Conservation (phyloP, 306 rosid genomes). For the Chamaecrista fasciculata region DNA sequence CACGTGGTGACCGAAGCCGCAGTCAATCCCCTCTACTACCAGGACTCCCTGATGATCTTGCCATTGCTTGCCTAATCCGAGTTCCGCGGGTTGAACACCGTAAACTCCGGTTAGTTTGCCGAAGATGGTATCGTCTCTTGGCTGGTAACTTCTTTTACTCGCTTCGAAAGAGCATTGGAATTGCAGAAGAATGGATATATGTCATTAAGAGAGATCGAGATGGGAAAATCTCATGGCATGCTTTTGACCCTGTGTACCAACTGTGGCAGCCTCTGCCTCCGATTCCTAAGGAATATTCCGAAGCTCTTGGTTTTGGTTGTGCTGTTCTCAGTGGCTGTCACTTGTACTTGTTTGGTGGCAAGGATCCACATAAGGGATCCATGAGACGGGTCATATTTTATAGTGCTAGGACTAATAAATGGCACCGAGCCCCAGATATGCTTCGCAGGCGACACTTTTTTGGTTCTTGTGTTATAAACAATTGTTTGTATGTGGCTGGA, state of each 20-base stretch:
- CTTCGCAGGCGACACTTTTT: slow-evolving; percentile 81
- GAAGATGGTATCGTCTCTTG: slow-evolving; percentile 84
- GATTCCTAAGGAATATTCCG: slow-evolving; percentile 82
- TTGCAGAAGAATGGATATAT: slow-evolving; percentile 87
- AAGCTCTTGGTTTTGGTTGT: slow-evolving; percentile 90
- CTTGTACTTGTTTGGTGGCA: slow-evolving; percentile 84
- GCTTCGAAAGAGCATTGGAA: slow-evolving; percentile 65
- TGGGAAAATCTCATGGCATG: slow-evolving; percentile 88
- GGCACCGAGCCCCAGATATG: slow-evolving; percentile 96
- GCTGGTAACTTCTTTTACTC: slow-evolving; percentile 80
- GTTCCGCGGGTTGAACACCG: slow-evolving; percentile 81
- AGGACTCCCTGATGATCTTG: slow-evolving; percentile 90
- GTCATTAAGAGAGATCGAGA: slow-evolving; percentile 80
- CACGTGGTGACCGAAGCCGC: slow-evolving; percentile 72
- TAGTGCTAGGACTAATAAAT: slow-evolving; percentile 80
- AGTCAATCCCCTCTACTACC: slow-evolving; percentile 83
- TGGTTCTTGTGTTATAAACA: slow-evolving; percentile 82
- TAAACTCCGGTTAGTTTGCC: slow-evolving; percentile 77
- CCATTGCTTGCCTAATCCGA: slow-evolving; percentile 80
- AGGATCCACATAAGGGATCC: slow-evolving; percentile 77
- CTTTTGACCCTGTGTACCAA: slow-evolving; percentile 81
- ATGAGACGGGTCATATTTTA: slow-evolving; percentile 85
- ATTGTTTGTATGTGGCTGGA: slow-evolving; percentile 84
- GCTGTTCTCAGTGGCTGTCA: slow-evolving; percentile 89
- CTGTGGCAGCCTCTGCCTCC: slow-evolving; percentile 94